These are phyloP conservation scores for Kockovaella imperatae DNA, from an alignment of 768 basidiomycete species.

Conservation along the genomic window DNA sequence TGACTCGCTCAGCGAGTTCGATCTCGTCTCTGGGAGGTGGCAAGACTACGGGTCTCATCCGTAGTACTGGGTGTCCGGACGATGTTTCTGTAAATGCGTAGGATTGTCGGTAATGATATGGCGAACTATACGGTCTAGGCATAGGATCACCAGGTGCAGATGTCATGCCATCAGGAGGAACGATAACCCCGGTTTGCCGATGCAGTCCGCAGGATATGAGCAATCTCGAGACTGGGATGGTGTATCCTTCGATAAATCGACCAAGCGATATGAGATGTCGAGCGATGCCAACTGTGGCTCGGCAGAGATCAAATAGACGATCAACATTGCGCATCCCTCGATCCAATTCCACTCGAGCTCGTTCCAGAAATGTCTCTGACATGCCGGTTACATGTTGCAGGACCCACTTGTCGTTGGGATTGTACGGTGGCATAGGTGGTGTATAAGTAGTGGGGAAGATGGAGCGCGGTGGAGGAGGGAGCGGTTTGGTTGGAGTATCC, in stretches of 20 bases:
- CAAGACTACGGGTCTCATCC: slow-evolving; percentile 35
- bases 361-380: slow-evolving; percentile 15
- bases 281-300: slow-evolving; percentile 34
- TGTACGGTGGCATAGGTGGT: neutral
- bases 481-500: slow-evolving; percentile 10
- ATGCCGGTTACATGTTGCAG: slow-evolving; percentile 19
- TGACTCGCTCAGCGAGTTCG: slow-evolving; percentile 32
- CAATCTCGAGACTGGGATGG: slow-evolving; percentile 28
- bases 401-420: slow-evolving; percentile 7
- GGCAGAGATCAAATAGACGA: slow-evolving; percentile 31
- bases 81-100: neutral
- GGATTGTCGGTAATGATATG: slow-evolving; percentile 15
- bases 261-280: slow-evolving; percentile 29
- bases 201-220: slow-evolving; percentile 39
- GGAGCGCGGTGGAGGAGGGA: slow-evolving; percentile 4
- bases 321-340: slow-evolving; percentile 31
- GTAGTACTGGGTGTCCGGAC: slow-evolving; percentile 4
- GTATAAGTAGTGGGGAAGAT: slow-evolving; percentile 6
- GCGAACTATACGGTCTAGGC: slow-evolving; percentile 18
- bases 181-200: slow-evolving; percentile 23
- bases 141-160: slow-evolving; percentile 8
- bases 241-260: slow-evolving; percentile 40
- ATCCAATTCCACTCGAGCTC: slow-evolving; percentile 29
- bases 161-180: slow-evolving; percentile 9
- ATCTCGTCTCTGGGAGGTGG: slow-evolving; percentile 37